Conservation (phyloP, 768 basidiomycete species). For the Pulveroboletus ravenelii region DNA sequence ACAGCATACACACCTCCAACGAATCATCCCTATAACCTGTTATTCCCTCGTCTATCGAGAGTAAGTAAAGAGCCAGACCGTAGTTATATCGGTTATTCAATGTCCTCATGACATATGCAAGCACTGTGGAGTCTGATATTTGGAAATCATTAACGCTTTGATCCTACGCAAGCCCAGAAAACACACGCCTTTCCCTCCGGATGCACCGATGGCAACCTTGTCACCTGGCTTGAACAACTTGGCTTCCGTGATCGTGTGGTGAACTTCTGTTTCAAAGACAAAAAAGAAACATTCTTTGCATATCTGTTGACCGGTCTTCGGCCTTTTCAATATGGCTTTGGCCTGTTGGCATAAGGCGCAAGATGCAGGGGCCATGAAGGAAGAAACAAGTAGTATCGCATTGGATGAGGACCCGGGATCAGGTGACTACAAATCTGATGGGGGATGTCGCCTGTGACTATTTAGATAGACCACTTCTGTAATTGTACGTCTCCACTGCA, state of each 20-base stretch:
- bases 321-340: constrained; percentile 86
- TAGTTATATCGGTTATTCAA: constrained; percentile 94
- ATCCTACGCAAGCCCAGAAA: not conserved
- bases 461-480: constrained; percentile 3
- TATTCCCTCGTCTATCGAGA: constrained; percentile 98
- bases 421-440: too few species aligned
- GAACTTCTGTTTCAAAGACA: constrained; percentile 97
- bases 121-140: constrained; percentile 85
- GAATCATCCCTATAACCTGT: constrained; percentile 98
- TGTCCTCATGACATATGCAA: constrained; percentile 95
- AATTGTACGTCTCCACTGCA: too few species aligned
- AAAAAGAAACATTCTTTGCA: constrained; percentile 95
- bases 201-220: constrained; percentile 94
- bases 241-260: constrained; percentile 87
- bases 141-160: not conserved
- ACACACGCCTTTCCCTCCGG: constrained; percentile 87
- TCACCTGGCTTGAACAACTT: constrained; percentile 85
- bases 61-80: constrained; percentile 81
- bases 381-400: not conserved
- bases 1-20: constrained; percentile 60
- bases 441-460: too few species aligned
- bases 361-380: constrained; percentile 67
- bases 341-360: constrained; percentile 75
- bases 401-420: not conserved
- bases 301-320: constrained; percentile 96